These are phyloP conservation scores for Chaetomium fimeti DNA, from an alignment of 495 filamentous ascomycete genomes.

Conservation along the genomic window DNA sequence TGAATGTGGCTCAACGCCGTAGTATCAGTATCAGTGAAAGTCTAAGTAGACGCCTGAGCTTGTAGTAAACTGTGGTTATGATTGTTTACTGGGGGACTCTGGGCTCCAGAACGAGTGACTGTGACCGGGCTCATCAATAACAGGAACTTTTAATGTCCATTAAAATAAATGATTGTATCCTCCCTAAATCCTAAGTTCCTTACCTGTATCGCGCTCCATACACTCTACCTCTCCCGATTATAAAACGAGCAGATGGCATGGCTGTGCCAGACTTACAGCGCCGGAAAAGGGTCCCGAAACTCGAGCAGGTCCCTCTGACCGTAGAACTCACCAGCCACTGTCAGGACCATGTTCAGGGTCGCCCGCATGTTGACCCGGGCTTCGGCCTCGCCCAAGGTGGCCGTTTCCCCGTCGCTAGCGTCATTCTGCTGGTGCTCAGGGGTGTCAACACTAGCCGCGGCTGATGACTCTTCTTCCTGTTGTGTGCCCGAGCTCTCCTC, in stretches of 20 bases:
- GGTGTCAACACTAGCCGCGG: not conserved
- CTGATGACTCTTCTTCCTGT: conserved; percentile 7
- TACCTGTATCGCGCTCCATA: no score
- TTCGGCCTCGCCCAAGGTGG: conserved; percentile 32
- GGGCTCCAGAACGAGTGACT: no score
- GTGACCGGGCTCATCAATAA: no score
- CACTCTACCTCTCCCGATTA: no score
- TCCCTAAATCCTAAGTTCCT: no score
- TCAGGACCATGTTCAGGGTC: conserved; percentile 88
- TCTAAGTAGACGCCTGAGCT: no score
- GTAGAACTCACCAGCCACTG: conserved; percentile 83
- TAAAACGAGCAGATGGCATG: no score
- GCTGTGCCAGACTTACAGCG: conserved; percentile 21
- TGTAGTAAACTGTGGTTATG: no score
- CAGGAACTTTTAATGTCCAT: no score
- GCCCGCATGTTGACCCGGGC: conserved; percentile 49
- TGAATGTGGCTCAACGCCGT: not conserved
- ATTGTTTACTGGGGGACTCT: no score
- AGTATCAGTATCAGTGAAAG: not conserved
- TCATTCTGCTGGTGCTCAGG: not conserved
- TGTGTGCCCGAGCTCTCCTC: conserved; percentile 25
- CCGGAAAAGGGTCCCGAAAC: conserved; percentile 57
- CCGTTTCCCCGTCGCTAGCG: not conserved
- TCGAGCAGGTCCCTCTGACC: conserved; percentile 85
- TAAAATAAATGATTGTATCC: no score